These are phyloP conservation scores for Chenopodium suecicum DNA, from an alignment of 148 eudicot species.

Conservation along the genomic window DNA sequence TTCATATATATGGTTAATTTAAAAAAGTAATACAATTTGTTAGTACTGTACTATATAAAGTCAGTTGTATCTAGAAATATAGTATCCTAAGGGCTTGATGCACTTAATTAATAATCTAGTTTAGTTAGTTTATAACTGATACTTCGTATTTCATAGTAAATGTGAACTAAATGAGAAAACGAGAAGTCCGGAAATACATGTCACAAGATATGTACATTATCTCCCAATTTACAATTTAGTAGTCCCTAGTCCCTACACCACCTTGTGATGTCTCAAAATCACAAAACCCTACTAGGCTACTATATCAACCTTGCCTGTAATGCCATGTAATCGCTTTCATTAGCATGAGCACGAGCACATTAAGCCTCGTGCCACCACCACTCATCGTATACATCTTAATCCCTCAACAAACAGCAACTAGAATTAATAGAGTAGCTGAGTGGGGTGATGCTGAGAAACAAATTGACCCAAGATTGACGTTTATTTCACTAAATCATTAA, in stretches of 20 bases:
- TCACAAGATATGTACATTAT: neutral
- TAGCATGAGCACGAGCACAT: neutral
- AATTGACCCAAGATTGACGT: neutral
- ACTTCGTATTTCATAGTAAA: too few relatives aligned
- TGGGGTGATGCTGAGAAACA: slow-evolving; percentile 7
- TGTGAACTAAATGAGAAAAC: too few relatives aligned
- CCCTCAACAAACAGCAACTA: slow-evolving; percentile 14
- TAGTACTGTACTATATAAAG: too few relatives aligned
- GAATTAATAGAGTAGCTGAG: slow-evolving; percentile 14
- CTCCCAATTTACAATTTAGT: too few relatives aligned
- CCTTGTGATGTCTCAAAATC: neutral
- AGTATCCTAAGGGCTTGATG: too few relatives aligned
- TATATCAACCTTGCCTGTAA: neutral
- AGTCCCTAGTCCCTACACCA: neutral
- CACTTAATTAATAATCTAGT: too few relatives aligned
- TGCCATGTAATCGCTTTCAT: too few relatives aligned
- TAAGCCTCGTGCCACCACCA: neutral
- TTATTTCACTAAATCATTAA: neutral
- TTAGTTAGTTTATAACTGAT: too few relatives aligned
- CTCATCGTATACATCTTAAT: neutral
- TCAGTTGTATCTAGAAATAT: too few relatives aligned
- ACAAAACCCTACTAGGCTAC: neutral
- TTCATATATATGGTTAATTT: too few relatives aligned
- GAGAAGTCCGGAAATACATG: neutral
- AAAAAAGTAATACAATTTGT: too few relatives aligned